Evolutionary conservation across 2,329 filamentous ascomycete genomes (phyloP).

Genomic region (Thelonectria rubi): DNA sequence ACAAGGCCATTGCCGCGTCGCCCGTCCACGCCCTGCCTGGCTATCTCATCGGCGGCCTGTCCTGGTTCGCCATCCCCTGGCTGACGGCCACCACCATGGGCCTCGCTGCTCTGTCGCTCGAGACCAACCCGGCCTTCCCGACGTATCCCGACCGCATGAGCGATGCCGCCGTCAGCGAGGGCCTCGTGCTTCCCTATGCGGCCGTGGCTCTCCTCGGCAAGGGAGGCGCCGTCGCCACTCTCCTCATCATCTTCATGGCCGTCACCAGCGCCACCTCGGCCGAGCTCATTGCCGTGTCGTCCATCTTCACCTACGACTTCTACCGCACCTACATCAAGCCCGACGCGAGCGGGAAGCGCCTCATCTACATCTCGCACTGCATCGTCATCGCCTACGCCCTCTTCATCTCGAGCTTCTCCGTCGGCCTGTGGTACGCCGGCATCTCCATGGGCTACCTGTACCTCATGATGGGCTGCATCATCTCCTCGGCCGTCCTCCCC

Average conservation of each 20-base stretch:
- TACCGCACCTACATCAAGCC: constrained; percentile 75
- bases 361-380: constrained; percentile 82
- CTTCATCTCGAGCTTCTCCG: constrained; percentile 80
- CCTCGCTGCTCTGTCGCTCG: constrained; percentile 80
- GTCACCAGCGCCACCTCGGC: constrained; percentile 60
- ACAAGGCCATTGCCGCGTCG: constrained; percentile 90
- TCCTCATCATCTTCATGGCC: constrained; percentile 42
- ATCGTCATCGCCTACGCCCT: constrained; percentile 77
- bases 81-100: constrained; percentile 90
- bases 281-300: constrained; percentile 83
- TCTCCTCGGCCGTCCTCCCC: constrained; percentile 84
- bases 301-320: constrained; percentile 84
- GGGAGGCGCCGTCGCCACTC: constrained; percentile 35
- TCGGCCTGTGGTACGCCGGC: constrained; percentile 76
- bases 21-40: constrained; percentile 87
- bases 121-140: constrained; percentile 55
- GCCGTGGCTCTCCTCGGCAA: constrained; percentile 79
- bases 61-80: constrained; percentile 95
- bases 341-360: constrained; percentile 73
- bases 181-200: constrained; percentile 85
- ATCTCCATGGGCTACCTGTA: constrained; percentile 92
- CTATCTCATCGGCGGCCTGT: constrained; percentile 85
- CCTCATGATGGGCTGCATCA: constrained; percentile 90
- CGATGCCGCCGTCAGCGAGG: constrained; percentile 75
- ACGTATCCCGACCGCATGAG: constrained; percentile 57